These are phyloP conservation scores for Colletotrichum lentis DNA, from an alignment of 2,329 filamentous ascomycete genomes.

Conservation along the genomic window DNA sequence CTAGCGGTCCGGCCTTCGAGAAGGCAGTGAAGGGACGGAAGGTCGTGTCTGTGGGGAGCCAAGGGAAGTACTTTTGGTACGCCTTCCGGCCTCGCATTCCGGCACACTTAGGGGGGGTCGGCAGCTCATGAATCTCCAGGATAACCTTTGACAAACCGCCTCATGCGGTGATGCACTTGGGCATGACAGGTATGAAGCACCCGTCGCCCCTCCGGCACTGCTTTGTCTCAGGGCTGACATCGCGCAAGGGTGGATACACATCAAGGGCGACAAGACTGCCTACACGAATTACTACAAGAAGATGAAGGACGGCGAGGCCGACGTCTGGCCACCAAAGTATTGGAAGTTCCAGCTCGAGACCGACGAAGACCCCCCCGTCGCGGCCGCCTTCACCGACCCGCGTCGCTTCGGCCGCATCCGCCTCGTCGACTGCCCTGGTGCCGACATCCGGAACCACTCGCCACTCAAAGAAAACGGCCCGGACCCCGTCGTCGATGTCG, in stretches of 20 bases:
- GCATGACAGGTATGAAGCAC: conserved; percentile 65
- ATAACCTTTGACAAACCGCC: conserved; percentile 74
- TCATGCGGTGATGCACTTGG: conserved; percentile 89
- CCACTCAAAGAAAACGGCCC: conserved; percentile 93
- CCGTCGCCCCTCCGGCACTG: not conserved
- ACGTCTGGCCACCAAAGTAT: conserved; percentile 84
- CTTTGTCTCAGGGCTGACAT: not conserved
- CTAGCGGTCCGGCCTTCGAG: conserved; percentile 77
- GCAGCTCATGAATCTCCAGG: conserved; percentile 43
- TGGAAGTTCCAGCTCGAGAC: conserved; percentile 86
- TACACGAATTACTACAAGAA: conserved; percentile 86
- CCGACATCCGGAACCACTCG: conserved; percentile 76
- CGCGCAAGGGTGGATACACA: conserved; percentile 79
- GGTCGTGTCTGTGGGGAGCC: conserved; percentile 74
- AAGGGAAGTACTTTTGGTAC: conserved; percentile 96
- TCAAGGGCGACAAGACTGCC: conserved; percentile 77
- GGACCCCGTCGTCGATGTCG: conserved; percentile 85
- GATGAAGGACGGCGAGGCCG: conserved; percentile 65
- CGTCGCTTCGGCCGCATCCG: conserved; percentile 81
- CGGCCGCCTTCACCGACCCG: conserved; percentile 84
- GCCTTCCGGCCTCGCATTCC: conserved; percentile 14
- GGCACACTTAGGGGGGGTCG: no score
- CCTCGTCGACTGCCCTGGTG: conserved; percentile 80
- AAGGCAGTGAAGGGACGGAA: conserved; percentile 78
- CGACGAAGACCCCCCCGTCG: conserved; percentile 58